Evolutionary conservation across 768 basidiomycete species (phyloP), one percentile per base, ranked within the genome.

Genomic region (Peribolospora baueri): DNA sequence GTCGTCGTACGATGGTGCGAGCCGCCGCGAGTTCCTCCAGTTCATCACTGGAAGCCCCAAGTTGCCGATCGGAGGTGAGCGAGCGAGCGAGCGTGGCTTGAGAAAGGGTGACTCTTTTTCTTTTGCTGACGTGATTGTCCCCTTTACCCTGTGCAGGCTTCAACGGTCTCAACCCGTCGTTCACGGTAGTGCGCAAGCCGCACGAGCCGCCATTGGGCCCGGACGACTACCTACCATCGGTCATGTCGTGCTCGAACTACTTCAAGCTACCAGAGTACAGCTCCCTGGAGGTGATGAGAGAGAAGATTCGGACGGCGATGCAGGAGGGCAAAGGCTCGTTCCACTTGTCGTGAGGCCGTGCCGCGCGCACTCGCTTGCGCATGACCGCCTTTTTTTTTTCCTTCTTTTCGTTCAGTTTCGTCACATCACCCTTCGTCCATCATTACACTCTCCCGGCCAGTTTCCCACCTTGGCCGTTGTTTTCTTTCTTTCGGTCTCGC

Each of bases 201-300:
- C 88, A 91, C 61, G 93, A 95, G 68, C 4, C 82, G 5, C 83
- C 88, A 8, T 73, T 93, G 56, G 78, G 77, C 5, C 84, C 91
- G 5, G 87, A 97, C 65, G 85, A 93, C 64, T 90, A 93, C 65
- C 73, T 97, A 39, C 90, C 90, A 0, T 90, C 85, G 63, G 90
- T 95, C 40, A 97, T 97, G 93, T 97, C 93, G 3, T 98, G 93
- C 67, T 90, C 87, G 57, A 87, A 88, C 68, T 91, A 87, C 65
- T 71, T 98, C 64, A 98, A 98, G 68, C 72, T 95, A 60, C 91
- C 91, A 0, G 88, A 95, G 64, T 97, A 97, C 67, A 85, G 83
- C 55, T 79, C 81, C 38, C 87, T 83, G 68, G 75, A 72, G 42
- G 78, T 84, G 45, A 81, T 97, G 78, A 74, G 71, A 62, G 78